Percentiles rank a stretch among this genome's conserved stretches.
phyloP scores from a whole-genome alignment of 148 eudicot genomes.

The Heliosperma pusillum region DNA sequence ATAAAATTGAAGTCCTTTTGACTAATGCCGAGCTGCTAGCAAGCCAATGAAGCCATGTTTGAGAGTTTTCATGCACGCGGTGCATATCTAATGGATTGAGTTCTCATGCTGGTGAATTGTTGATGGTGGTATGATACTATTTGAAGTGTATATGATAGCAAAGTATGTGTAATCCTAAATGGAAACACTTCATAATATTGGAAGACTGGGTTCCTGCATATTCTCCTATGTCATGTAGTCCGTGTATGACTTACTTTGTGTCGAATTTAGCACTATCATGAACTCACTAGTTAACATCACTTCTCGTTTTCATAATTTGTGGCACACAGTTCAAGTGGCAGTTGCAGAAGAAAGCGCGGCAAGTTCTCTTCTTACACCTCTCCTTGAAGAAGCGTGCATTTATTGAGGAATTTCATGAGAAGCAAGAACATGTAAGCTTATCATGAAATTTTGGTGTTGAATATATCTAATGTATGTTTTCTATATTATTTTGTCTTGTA shows the following conservation, averaged over 20 bases:
- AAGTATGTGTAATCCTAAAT: not conserved
- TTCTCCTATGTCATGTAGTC: not conserved
- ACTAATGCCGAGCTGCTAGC: too few relatives aligned
- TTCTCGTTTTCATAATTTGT: not conserved
- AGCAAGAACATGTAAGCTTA: conserved; percentile 76
- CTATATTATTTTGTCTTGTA: not conserved
- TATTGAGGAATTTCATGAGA: conserved; percentile 82
- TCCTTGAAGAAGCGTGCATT: conserved; percentile 81
- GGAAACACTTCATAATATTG: not conserved
- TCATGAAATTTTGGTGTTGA: not conserved
- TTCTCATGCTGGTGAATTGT: too few relatives aligned
- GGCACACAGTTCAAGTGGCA: conserved; percentile 74
- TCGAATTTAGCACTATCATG: not conserved
- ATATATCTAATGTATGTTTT: too few relatives aligned
- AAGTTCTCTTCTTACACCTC: conserved; percentile 78
- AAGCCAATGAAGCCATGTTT: too few relatives aligned
- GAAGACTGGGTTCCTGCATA: not conserved
- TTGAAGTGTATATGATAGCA: not conserved
- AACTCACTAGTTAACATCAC: not conserved
- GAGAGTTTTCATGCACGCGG: too few relatives aligned
- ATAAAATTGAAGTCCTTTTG: not conserved
- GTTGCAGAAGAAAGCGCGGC: conserved; percentile 84
- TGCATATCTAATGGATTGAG: too few relatives aligned
- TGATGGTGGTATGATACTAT: too few relatives aligned
- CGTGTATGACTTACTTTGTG: not conserved